Conservation (phyloP, 164 flowering plant genomes). For the Chimonanthus salicifolius region DNA sequence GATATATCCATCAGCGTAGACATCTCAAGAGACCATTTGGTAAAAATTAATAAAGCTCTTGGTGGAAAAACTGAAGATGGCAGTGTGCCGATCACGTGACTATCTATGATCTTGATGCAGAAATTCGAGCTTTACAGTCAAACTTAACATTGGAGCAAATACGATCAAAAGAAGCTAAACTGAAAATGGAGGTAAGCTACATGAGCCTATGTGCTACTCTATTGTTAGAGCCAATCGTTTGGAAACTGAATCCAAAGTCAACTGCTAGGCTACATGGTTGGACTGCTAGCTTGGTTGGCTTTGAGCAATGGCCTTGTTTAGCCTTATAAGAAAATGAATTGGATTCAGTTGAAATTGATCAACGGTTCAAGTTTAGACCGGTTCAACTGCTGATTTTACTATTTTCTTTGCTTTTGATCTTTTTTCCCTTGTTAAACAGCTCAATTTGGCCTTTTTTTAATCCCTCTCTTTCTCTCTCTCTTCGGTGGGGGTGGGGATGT, state of each 20-base stretch:
- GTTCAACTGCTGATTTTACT: neutral
- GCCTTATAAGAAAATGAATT: neutral
- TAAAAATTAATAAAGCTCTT: neutral
- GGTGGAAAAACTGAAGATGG: too few relatives aligned
- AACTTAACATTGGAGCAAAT: conserved; percentile 81
- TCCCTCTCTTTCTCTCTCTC: too few relatives aligned
- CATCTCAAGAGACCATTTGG: neutral
- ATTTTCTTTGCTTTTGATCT: neutral
- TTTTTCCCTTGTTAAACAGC: neutral
- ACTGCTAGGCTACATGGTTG: neutral
- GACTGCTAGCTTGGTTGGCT: neutral
- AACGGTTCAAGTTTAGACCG: neutral
- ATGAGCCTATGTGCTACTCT: neutral
- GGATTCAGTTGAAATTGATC: neutral
- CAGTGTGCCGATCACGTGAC: neutral
- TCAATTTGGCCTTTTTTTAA: too few relatives aligned
- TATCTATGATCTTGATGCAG: conserved; percentile 31
- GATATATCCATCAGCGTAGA: neutral
- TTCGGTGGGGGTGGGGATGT: too few relatives aligned
- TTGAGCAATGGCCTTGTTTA: neutral
- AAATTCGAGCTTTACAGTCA: conserved; percentile 71
- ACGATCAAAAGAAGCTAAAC: conserved; percentile 41
- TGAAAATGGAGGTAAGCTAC: conserved; percentile 48
- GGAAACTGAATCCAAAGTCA: neutral
- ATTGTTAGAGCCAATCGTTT: neutral